These are phyloP conservation scores for Alternaria triticina DNA, from an alignment of 2,329 filamentous ascomycete genomes.

Conservation along the genomic window DNA sequence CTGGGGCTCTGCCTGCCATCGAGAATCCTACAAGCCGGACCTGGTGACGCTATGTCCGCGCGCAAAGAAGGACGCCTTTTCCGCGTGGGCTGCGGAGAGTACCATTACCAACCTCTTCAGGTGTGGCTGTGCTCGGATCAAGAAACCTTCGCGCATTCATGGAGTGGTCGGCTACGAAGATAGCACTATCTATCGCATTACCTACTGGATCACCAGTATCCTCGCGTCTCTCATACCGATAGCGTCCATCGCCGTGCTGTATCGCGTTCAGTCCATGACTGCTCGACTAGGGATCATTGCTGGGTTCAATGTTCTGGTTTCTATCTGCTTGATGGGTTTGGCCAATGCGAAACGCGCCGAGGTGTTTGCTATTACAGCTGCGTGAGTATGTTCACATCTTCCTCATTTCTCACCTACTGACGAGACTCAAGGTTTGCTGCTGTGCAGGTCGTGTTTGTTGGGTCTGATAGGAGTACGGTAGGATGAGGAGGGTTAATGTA, in stretches of 20 bases:
- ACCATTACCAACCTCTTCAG: background rate
- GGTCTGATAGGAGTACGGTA: background rate
- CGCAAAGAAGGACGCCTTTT: background rate
- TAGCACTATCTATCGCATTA: background rate
- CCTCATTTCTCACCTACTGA: background rate
- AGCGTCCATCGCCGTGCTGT: background rate
- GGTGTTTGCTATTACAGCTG: conserved; percentile 1
- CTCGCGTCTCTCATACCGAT: conserved; percentile 2
- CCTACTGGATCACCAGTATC: background rate
- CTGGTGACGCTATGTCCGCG: background rate
- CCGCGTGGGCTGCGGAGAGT: background rate
- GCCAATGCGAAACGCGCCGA: background rate
- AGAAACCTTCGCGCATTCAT: background rate
- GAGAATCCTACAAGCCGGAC: background rate
- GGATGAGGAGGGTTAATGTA: background rate
- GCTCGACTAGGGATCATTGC: background rate
- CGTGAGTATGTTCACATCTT: background rate
- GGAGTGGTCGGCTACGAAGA: background rate
- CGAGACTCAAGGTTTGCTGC: background rate
- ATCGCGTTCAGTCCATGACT: background rate
- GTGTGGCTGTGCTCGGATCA: background rate
- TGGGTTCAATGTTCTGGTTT: background rate
- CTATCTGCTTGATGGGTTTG: background rate
- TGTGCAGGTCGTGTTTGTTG: conserved; percentile 1
- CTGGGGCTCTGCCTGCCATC: background rate